Evolutionary conservation across 2,329 filamentous ascomycete genomes (phyloP), one percentile per base, ranked within the genome.

Genomic region (Ceratocystis cacaofunesta): DNA sequence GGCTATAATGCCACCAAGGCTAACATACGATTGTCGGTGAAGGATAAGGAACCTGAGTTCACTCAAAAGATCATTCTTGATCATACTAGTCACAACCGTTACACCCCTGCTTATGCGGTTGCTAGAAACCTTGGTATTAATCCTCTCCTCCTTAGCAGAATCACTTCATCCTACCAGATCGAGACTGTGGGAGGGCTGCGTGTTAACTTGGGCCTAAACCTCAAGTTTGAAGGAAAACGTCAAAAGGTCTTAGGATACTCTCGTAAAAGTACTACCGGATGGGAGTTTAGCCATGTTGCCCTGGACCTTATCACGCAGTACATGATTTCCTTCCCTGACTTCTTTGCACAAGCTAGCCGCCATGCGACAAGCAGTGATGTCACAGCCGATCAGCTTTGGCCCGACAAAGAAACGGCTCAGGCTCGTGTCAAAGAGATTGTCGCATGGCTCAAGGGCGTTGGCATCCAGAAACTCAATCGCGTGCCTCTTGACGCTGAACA

Each of bases 401-500:
- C 86, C 0, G 81, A 85, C 67, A 81, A 84, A 22, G 83, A 85
- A 6, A 79, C 85, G 60, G 92, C 92, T 2, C 85, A 86, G 62
- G 76, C 82, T 61, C 90, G 90, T 72, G 87, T 99, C 73, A 96
- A 96, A 77, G 94, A 97, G 73, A 96, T 99, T 68, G 88, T 85
- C 30, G 84, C 86, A 43, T 99, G 92, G 92, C 80, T 99, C 62
- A 99, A 97, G 78, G 85, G 85, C 52, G 84, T 95, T 60, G 89
- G 96, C 74, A 89, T 89, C 0, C 95, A 90, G 80, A 89, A 87
- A 70, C 95, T 99, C 70, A 92, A 97, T 75, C 87, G 87, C 69
- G 94, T 99, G n/a, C 92, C 94, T 25, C 82, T 99, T 15, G 94
- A 99, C 71, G 94, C 94, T 1, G 90, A 96, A 73, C 95, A 99